Conservation (phyloP, 1,284 basidiomycete genomes). For the Prillingera fragicola region DNA sequence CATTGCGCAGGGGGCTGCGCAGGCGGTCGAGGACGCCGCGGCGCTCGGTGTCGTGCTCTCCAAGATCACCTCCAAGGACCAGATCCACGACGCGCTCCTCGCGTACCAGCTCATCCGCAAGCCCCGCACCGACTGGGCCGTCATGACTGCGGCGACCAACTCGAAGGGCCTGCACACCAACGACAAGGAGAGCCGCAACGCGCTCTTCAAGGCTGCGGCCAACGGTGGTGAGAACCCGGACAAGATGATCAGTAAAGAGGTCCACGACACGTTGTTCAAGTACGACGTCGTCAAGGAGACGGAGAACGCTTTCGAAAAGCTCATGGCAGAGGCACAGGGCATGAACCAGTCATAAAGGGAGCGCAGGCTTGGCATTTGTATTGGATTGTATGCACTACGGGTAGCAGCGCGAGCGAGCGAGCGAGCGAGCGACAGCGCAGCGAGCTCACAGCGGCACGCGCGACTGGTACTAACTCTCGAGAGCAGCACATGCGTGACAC, state of each 20-base stretch:
- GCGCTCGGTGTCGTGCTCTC: conserved; percentile 39
- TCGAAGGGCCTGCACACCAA: conserved; percentile 41
- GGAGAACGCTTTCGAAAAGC: conserved; percentile 5
- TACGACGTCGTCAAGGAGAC: conserved; percentile 17
- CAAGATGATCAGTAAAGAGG: conserved; percentile 47
- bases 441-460: too few species aligned
- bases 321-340: conserved; percentile 8
- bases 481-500: too few species aligned
- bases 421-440: too few species aligned
- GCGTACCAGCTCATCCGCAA: conserved; percentile 45
- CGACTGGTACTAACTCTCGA: too few species aligned
- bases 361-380: too few species aligned
- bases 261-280: conserved; percentile 19
- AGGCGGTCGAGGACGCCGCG: conserved; percentile 46
- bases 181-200: conserved; percentile 26
- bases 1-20: conserved; percentile 44
- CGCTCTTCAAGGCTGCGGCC: conserved; percentile 20
- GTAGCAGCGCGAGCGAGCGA: too few species aligned
- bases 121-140: conserved; percentile 42
- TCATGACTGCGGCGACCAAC: conserved; percentile 39
- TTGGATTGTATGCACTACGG: too few species aligned
- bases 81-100: conserved; percentile 35
- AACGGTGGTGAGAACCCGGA: conserved; percentile 41
- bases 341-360: too few species aligned
- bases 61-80: conserved; percentile 34